Conservation (phyloP, 176 grass and related monocot species). For the Rhipidocladum racemiflorum region DNA sequence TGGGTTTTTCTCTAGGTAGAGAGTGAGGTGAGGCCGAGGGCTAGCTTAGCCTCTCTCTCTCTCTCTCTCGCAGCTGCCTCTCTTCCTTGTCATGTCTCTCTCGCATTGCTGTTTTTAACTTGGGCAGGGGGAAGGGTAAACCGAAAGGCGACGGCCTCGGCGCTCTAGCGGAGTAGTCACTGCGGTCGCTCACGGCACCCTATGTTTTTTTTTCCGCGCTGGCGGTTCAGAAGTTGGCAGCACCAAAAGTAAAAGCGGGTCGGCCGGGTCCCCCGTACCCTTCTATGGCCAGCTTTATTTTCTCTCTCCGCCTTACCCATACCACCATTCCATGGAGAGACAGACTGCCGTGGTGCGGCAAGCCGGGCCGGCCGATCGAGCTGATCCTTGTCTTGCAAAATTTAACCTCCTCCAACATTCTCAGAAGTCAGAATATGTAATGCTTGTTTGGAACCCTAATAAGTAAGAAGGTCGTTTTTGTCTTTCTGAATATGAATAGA, state of each 20-base stretch:
- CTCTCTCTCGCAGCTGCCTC: neutral
- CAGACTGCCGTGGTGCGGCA: neutral
- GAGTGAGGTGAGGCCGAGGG: neutral
- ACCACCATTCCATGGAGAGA: neutral
- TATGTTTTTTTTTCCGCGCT: slow-evolving; percentile 29
- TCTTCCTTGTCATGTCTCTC: slow-evolving; percentile 3
- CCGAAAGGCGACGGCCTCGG: slow-evolving; percentile 28
- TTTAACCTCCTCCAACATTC: neutral
- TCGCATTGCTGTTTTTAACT: slow-evolving; percentile 49
- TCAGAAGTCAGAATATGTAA: neutral
- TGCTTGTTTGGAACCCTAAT: neutral
- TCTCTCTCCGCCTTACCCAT: neutral
- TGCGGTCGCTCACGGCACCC: slow-evolving; percentile 29
- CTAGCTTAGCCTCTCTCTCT: neutral
- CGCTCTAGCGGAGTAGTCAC: neutral
- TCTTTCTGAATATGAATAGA: neutral
- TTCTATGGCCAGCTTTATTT: slow-evolving; percentile 31
- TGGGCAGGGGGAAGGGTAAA: slow-evolving; percentile 37
- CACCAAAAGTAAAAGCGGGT: slow-evolving; percentile 57
- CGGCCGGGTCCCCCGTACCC: slow-evolving; percentile 34
- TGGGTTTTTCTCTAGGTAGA: slow-evolving; percentile 10
- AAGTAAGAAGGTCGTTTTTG: neutral
- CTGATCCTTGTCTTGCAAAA: neutral
- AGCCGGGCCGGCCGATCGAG: neutral
- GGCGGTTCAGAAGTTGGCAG: slow-evolving; percentile 46